A percentile compares a stretch with the other conserved stretches of the same genome.
phyloP scores from a whole-genome alignment of 1,139 yeast species.

The Pichia terricola region DNA sequence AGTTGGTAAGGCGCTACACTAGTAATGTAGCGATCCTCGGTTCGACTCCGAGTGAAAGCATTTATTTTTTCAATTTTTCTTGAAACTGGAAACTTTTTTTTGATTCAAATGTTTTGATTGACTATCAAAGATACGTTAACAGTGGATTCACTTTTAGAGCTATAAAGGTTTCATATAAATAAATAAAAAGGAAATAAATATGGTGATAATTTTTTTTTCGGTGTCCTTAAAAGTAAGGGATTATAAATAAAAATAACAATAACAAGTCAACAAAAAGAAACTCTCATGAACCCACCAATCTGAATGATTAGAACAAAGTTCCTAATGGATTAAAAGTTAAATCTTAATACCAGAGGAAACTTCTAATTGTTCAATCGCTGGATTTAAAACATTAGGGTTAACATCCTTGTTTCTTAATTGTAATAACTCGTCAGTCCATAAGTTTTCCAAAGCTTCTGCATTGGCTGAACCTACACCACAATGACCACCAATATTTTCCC shows the following conservation, averaged over 20 bases:
- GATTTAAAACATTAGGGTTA: conserved; percentile 56
- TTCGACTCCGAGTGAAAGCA: conserved; percentile 18
- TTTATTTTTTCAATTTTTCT: neutral
- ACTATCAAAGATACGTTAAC: too few species aligned
- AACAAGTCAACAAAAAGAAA: too few species aligned
- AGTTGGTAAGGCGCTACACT: conserved; percentile 20
- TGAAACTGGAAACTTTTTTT: too few species aligned
- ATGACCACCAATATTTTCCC: conserved; percentile 75
- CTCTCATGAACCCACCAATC: too few species aligned
- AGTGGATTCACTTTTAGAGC: too few species aligned
- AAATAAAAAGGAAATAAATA: too few species aligned
- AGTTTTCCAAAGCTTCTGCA: conserved; percentile 33
- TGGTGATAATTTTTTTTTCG: too few species aligned
- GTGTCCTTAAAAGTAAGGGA: too few species aligned
- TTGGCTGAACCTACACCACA: conserved; percentile 71
- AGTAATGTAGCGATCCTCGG: conserved; percentile 19
- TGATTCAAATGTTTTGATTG: too few species aligned
- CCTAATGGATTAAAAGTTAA: neutral
- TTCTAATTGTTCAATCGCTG: conserved; percentile 49
- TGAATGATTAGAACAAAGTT: too few species aligned
- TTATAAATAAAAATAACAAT: too few species aligned
- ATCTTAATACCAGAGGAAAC: conserved; percentile 55
- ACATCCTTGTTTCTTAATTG: conserved; percentile 49
- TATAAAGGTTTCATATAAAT: too few species aligned
- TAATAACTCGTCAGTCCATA: conserved; percentile 85